These are phyloP conservation scores for Primulina eburnea DNA, from an alignment of 257 asterid species.

Conservation along the genomic window DNA sequence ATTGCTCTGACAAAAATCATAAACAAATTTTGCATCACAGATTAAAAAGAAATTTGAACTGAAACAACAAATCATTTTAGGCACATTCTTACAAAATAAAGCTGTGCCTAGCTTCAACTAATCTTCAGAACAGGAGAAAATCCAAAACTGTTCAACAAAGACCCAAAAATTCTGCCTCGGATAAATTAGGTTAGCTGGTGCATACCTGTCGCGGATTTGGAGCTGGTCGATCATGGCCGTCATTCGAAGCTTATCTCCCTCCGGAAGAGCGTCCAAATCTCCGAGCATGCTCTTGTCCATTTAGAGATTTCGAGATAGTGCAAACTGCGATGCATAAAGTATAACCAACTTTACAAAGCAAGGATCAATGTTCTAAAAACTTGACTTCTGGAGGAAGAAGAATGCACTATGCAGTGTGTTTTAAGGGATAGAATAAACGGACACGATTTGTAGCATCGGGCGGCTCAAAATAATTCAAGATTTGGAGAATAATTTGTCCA, in stretches of 20 bases:
- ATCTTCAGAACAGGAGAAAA: not conserved
- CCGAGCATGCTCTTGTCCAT: conserved; percentile 75
- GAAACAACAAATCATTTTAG: not conserved
- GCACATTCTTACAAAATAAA: not conserved
- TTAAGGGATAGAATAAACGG: conserved; percentile 14
- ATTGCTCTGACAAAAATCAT: too few relatives aligned
- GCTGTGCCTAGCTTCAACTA: not conserved
- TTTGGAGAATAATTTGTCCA: too few relatives aligned
- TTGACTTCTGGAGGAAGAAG: not conserved
- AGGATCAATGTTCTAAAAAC: conserved; percentile 10
- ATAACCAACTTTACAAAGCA: not conserved
- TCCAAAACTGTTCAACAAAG: too few relatives aligned
- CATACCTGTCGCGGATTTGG: conserved; percentile 70
- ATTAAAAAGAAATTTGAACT: too few relatives aligned
- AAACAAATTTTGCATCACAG: not conserved
- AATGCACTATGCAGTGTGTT: not conserved
- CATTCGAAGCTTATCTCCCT: conserved; percentile 64
- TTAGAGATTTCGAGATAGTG: conserved; percentile 16
- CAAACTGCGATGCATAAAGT: conserved; percentile 2
- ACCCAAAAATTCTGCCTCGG: not conserved
- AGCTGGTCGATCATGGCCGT: conserved; percentile 73
- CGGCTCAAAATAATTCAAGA: not conserved
- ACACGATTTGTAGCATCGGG: conserved; percentile 4
- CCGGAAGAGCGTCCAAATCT: conserved; percentile 61
- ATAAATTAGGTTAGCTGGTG: not conserved